Evolutionary conservation across 2,329 filamentous ascomycete species (phyloP), one percentile per base, ranked within the genome.

Genomic region (Chrysoporthe austroafricana): DNA sequence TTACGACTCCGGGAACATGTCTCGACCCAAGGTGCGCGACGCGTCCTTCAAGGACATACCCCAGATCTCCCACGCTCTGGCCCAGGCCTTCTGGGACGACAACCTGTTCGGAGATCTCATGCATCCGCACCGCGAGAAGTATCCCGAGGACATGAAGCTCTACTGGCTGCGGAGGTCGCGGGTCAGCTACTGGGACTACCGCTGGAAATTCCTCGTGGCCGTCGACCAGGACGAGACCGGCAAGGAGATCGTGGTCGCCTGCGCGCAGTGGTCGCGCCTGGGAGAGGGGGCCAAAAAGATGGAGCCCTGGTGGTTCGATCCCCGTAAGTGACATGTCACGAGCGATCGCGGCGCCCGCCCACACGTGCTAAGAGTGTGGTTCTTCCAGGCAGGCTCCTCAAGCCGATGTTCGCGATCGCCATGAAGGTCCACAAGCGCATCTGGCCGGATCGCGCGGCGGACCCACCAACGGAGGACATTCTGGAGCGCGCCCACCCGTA

Each of bases 31-130:
- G 8, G 57, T 69, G 36, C 71, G 72, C 52, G 66, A 72, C 44
- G 71, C 72, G 11, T 62, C 62, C 50, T 73, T 69, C 64, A 48
- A 64, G 26, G 76, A 77, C 39, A 72, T 77, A 1, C 71, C 72
- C 0, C 72, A 70, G 46, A 73, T 78, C 59, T 74, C 76, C 11
- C 71, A 73, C 70, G 67, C 76, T 11, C 68, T 75, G 64, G 73
- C 78, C 5, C 69, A 69, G 18, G 77, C 77, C 0, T 80, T 80
- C 63, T 73, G 73, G 71, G 72, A 79, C 7, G 77, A 80, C 39
- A 73, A 73, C 13, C 59, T 80, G 7, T 77, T 77, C 44, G 78
- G 77, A 26, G 68, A 74, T 2, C 67, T 77, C 26, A 77, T 79
- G 34, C 76, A 79, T 61, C 78, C 78, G 3, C 71, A 76, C 64